Base-by-base conservation (phyloP, 495 filamentous ascomycete species). In the Hypoxylon cercidicola region DNA sequence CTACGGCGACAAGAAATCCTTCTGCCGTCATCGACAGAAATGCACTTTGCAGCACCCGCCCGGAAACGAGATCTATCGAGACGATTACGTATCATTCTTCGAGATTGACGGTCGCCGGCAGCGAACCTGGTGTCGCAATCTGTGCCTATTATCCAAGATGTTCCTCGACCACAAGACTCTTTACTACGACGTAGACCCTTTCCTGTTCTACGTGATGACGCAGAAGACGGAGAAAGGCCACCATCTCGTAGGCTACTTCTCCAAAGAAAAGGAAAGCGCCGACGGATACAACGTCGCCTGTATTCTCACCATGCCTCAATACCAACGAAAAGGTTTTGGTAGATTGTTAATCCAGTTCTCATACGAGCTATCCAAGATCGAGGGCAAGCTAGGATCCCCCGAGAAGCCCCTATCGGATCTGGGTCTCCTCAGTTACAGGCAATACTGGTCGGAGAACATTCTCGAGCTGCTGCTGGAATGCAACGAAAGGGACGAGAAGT, bases 161-260 rank as follows among this genome's bases (percentile, higher is more conserved):
- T 99, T 99, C 78, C 87, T 99, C 21, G 95, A 98, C 69, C 95
- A 98, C 80, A 99, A 99, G 76, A 98, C 95, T 7, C 89, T 99
- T n/a, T 99, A 97, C 83, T 99, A 98, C 79, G 95, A 99, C 69
- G 95, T 99, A 52, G 95, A 99, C 71, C 95, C 95, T 8, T 99
- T 99, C 77, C 80, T 98, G 9, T 99, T 98, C 82, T 99, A 99
- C 79, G 94, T 93, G 84, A 99, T 99, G 95, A 90, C 87, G 51
- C 90, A 87, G 12, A 87, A 93, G 54, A 90, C 92, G 60, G 89
- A 91, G 45, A 89, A 89, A 48, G 95, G 95, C 9, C 94, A 89
- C 72, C 95, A 98, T 72, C 82, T 99, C 0, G 91, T 98, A 49
- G 95, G 95, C 54, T 99, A 97, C 73, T 99, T 99, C 75, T 94